Evolutionary conservation across 176 grass and related monocot species (phyloP), one percentile per base, ranked within the genome.

Genomic region (Bromus sterilis): DNA sequence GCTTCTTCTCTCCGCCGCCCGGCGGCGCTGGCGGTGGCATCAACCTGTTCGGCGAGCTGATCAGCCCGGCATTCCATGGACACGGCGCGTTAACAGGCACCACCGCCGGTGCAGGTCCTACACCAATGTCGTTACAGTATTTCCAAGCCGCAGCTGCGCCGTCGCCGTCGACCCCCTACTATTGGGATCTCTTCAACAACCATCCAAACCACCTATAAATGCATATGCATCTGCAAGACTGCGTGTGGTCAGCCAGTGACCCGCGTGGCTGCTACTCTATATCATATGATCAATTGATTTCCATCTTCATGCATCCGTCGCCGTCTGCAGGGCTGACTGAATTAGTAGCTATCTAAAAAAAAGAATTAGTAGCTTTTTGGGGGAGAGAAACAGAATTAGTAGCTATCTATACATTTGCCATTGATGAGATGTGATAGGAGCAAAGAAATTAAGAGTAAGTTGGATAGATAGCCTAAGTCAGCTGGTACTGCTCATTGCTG

Each of bases 121-220:
- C 58, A 32, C 25, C 58, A 6, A 65, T 64, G 68, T 71, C 60
- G 28, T 64, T 44, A 48, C 76, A 80, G 2, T 58, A 76, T 24
- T 36, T 32, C 4, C 28, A 30, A 18, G 80, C 28, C 26, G 80
- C 80, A 36, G 68, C 28, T 48, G 80, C 80, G 73, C 65, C 73
- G 9, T 41, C 63, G 51, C 74, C 74, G 26, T 72, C 79, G 24
- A 71, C 68, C 51, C 74, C 86, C 14, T 85, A 89, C 57, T 79
- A 84, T 3, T 89, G 82, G 87, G 82, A 81, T 85, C 77, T 71
- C 82, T 85, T 85, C 87, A 71, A 62, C 87, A 75, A 87, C 49
- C 36, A 51, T 23, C 71, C 55, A 4, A 18, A 66, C 18, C 29
- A 56, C 14, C 58, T 14, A 55, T 66, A 46, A 64, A 75, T 83